A percentile compares a stretch with the other conserved stretches of the same genome.
Conservation (phyloP, 352 stramenopile species). For the Thalassiosira pacifica region DNA sequence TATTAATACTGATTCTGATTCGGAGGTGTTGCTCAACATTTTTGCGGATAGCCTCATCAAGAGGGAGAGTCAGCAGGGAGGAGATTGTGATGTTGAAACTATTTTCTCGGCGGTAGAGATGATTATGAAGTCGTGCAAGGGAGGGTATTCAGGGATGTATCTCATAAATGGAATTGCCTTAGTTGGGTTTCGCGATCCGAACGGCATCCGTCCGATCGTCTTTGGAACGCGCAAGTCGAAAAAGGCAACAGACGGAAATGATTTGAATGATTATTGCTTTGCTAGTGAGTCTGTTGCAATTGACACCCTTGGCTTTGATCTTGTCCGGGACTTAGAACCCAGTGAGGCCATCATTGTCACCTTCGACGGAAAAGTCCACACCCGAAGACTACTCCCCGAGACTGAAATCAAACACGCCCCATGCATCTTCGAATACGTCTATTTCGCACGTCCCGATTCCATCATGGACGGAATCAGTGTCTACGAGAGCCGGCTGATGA, state of each 20-base stretch:
- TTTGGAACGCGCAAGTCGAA: slow-evolving; percentile 90
- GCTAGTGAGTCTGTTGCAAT: slow-evolving; percentile 98
- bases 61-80: slow-evolving; percentile 32
- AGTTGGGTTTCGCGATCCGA: slow-evolving; percentile 97
- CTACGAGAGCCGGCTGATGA: slow-evolving; percentile 97
- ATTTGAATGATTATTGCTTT: slow-evolving; percentile 92
- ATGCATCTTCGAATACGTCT: slow-evolving; percentile 99
- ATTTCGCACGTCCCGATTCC: slow-evolving; percentile 98
- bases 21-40: slow-evolving; percentile 98
- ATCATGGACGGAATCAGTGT: slow-evolving; percentile 99
- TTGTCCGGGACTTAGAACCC: slow-evolving; percentile 94
- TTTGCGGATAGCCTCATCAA: slow-evolving; percentile 95
- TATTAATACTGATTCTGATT: slow-evolving; percentile 99
- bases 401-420: slow-evolving; percentile 84
- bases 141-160: slow-evolving; percentile 96
- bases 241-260: no score
- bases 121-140: slow-evolving; percentile 95
- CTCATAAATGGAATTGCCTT: slow-evolving; percentile 98
- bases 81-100: slow-evolving; percentile 57
- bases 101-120: slow-evolving; percentile 83
- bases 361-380: slow-evolving; percentile 90
- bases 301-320: slow-evolving; percentile 96
- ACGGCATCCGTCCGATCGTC: slow-evolving; percentile 97
- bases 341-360: slow-evolving; percentile 97
- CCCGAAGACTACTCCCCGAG: slow-evolving; percentile 88